Evolutionary conservation across 805 yeast genomes (phyloP).

Genomic region (Candida schatavii): DNA sequence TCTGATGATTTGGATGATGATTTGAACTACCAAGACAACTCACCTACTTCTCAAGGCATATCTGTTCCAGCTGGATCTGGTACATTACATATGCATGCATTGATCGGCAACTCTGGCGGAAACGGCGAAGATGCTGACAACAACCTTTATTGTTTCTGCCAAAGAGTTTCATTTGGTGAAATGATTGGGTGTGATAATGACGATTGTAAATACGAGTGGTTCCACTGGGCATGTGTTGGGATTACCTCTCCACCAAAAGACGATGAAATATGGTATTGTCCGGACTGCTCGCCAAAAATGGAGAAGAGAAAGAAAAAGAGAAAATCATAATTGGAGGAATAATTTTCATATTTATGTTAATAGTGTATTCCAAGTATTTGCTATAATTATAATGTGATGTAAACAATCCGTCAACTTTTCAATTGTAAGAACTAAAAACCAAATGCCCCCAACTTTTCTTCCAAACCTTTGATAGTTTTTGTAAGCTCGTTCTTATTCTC

Average conservation of each 20-base stretch:
- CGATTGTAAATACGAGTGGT: constrained; percentile 89
- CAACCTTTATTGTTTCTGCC: constrained; percentile 81
- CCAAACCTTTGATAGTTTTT: constrained; percentile 45
- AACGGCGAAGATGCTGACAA: constrained; percentile 44
- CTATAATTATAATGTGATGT: no score
- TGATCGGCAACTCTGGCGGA: constrained; percentile 6
- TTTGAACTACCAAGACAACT: neutral
- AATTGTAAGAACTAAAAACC: constrained; percentile 24
- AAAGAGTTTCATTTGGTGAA: constrained; percentile 90
- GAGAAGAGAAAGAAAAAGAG: constrained; percentile 43
- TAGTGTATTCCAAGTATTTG: no score
- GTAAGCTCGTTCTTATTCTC: constrained; percentile 57
- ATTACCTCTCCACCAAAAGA: constrained; percentile 85
- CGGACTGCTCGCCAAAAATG: constrained; percentile 63
- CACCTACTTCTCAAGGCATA: neutral
- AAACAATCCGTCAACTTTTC: no score
- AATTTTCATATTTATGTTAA: no score
- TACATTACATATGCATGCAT: neutral
- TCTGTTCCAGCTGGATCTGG: constrained; percentile 2
- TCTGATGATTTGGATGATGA: constrained; percentile 14
- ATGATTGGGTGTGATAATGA: constrained; percentile 97
- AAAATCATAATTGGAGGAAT: constrained; percentile 26
- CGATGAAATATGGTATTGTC: constrained; percentile 82
- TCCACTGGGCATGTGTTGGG: constrained; percentile 94
- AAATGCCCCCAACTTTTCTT: constrained; percentile 53